phyloP scores from a whole-genome alignment of 768 basidiomycete species.

The Termitomyces eurrhizus region DNA sequence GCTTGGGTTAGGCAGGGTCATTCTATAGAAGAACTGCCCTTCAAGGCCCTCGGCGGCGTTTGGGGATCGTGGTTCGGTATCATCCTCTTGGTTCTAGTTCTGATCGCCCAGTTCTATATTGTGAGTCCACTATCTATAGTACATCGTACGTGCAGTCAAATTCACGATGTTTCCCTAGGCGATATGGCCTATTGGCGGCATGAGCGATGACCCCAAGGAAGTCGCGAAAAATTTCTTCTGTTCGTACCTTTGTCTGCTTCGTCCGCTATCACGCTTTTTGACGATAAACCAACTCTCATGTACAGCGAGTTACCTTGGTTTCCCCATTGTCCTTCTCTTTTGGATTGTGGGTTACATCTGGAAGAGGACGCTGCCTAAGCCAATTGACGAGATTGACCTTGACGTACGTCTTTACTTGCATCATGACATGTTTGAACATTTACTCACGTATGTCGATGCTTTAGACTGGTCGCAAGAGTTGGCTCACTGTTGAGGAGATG shows the following conservation, averaged over 20 bases:
- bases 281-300: background rate
- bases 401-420: constrained; percentile 24
- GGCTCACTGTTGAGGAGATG: constrained; percentile 44
- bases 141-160: background rate
- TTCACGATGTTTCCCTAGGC: constrained; percentile 19
- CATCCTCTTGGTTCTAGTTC: constrained; percentile 33
- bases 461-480: constrained; percentile 41
- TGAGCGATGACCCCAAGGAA: constrained; percentile 20
- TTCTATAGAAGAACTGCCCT: constrained; percentile 41
- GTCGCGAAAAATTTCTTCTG: constrained; percentile 37
- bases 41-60: constrained; percentile 38
- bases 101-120: constrained; percentile 45
- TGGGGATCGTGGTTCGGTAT: constrained; percentile 45
- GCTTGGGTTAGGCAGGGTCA: constrained; percentile 44
- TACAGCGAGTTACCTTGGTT: constrained; percentile 35
- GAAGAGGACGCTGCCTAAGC: constrained; percentile 36
- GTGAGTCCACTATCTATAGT: constrained; percentile 16
- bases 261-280: background rate
- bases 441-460: background rate
- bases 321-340: constrained; percentile 37
- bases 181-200: constrained; percentile 37
- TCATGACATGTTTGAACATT: background rate
- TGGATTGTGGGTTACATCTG: constrained; percentile 33
- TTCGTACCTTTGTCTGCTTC: constrained; percentile 16
- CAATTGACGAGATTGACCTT: constrained; percentile 36